Conservation (phyloP, 148 eudicot species). For the Rheum nobile region DNA sequence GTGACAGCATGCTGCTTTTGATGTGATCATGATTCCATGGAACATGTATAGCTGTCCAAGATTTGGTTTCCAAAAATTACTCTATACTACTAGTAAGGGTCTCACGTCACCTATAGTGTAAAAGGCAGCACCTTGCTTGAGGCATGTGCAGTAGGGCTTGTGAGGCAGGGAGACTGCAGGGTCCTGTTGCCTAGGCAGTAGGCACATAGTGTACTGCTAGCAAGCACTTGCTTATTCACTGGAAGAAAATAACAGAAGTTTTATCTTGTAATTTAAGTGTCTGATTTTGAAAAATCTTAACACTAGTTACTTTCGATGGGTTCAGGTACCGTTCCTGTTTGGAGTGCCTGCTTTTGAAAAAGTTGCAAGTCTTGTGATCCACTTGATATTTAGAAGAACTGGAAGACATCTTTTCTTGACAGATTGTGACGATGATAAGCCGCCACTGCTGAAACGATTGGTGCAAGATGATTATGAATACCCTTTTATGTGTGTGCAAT, state of each 20-base stretch:
- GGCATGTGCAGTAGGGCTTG: not conserved
- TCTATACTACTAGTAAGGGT: not conserved
- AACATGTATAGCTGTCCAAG: not conserved
- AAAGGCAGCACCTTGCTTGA: not conserved
- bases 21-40: not conserved
- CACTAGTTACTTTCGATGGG: not conserved
- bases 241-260: not conserved
- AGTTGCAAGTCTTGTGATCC: slow-evolving; percentile 54
- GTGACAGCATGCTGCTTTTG: not conserved
- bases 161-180: not conserved
- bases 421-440: slow-evolving; percentile 73
- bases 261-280: not conserved
- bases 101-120: not conserved
- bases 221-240: not conserved
- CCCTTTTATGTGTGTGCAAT: slow-evolving; percentile 53
- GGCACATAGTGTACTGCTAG: not conserved
- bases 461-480: slow-evolving; percentile 63
- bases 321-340: slow-evolving; percentile 86
- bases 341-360: slow-evolving; percentile 77
- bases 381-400: slow-evolving; percentile 89
- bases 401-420: slow-evolving; percentile 88
- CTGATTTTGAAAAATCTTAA: not conserved
- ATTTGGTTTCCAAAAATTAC: not conserved
- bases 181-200: not conserved
- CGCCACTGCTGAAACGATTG: slow-evolving; percentile 89